Base-by-base conservation (phyloP, 129 eudicot species). In the Flaveria bidentis region DNA sequence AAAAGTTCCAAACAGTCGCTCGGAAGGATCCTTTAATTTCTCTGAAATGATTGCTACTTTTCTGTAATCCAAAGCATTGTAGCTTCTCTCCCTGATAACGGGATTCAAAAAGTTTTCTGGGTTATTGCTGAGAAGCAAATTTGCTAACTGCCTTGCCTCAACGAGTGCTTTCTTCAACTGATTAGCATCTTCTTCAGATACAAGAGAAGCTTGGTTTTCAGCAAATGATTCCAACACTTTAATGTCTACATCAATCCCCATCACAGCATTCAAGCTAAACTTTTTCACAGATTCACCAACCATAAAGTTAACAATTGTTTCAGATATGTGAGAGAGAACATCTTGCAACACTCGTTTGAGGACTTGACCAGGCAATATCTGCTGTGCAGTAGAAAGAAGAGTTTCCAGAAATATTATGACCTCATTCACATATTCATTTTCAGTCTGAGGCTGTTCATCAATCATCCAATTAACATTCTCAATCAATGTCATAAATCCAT, bases 381-480 rank as follows among this genome's bases (percentile, higher is more conserved):
- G 99, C 78, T 91, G 97, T 63, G 99, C 99, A 5, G 97, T 94
- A 4, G 97, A 94, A 65, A 91, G 89, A 71, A 94, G 85, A 28
- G 99, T 94, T 81, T 94, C 99, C 42, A 94, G 82, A 80, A 91
- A 94, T 20, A 94, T 94, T 2, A 91, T 94, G 72, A 94, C 97
- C 76, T 94, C 99, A 71, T 94, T 91, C 55, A 88, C 96, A 78
- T 94, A 94, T 70, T 94, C 99, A 77, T 94, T 94, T 64, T 92
- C 99, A 72, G 69, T 81, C 67, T 86, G 99, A 6, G 88, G 93
- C 71, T 96, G 85, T 28, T 94, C 99, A 74, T 94, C 99, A 18
- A 87, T 83, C 86, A 91, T 89, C 98, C 99, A 94, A 46, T 94
- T 94, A 76, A 94, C 96, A 66, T 91, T 94, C 81, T 94, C 98